Conservation (phyloP, 768 basidiomycete genomes). For the Trametes gibbosa region DNA sequence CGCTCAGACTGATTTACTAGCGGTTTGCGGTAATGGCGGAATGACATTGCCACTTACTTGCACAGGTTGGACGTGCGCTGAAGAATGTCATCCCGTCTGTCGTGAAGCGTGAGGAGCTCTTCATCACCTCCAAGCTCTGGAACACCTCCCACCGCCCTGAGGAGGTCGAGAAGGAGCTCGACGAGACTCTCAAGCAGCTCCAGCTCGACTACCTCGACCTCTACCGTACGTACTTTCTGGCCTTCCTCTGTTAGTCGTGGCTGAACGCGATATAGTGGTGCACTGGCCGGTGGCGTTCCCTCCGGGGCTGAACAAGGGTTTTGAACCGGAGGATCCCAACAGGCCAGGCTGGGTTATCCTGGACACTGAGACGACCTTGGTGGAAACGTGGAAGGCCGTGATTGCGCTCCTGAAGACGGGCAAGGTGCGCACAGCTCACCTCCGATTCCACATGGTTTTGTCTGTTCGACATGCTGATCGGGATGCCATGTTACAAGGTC, state of each 20-base stretch:
- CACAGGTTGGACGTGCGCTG: slow-evolving; percentile 60
- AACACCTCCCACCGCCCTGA: slow-evolving; percentile 68
- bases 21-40: neutral
- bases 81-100: slow-evolving; percentile 76
- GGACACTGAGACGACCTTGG: slow-evolving; percentile 57
- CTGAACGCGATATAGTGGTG: slow-evolving; percentile 44
- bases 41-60: neutral
- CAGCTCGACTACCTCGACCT: slow-evolving; percentile 78
- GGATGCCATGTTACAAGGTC: slow-evolving; percentile 38
- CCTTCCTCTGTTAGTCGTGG: neutral
- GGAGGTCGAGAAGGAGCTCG: slow-evolving; percentile 68
- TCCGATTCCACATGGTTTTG: too few species aligned
- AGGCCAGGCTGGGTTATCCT: slow-evolving; percentile 48
- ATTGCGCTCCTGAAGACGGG: slow-evolving; percentile 61
- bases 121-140: slow-evolving; percentile 84
- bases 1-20: neutral
- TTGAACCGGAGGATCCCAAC: slow-evolving; percentile 50
- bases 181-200: slow-evolving; percentile 71
- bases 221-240: slow-evolving; percentile 52
- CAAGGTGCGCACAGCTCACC: slow-evolving; percentile 46
- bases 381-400: slow-evolving; percentile 84
- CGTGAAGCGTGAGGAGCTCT: slow-evolving; percentile 77
- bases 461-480: too few species aligned
- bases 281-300: slow-evolving; percentile 79
- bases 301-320: slow-evolving; percentile 43